These are phyloP conservation scores for Seiridium unicorne DNA, from an alignment of 2,329 filamentous ascomycete genomes.

Conservation along the genomic window DNA sequence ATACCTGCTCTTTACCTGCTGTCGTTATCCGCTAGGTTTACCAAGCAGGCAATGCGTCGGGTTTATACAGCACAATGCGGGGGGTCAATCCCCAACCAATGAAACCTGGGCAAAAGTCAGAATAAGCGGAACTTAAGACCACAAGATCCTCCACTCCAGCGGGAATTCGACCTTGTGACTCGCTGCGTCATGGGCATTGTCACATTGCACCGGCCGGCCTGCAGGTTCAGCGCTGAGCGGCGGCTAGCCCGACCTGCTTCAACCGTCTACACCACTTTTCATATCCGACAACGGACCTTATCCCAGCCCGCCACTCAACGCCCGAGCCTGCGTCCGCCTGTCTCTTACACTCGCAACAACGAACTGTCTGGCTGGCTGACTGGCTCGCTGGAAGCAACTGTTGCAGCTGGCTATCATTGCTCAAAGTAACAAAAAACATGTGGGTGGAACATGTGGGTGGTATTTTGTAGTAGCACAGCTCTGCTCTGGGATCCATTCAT, in stretches of 20 bases:
- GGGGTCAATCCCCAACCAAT: neutral
- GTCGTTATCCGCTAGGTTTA: no score
- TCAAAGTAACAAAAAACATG: neutral
- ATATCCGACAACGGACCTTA: slow-evolving; percentile 5
- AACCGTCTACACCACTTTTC: neutral
- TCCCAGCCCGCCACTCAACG: no score
- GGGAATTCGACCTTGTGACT: neutral
- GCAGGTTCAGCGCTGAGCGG: neutral
- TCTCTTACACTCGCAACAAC: no score
- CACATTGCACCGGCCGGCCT: neutral
- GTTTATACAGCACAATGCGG: neutral
- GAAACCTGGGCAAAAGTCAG: neutral
- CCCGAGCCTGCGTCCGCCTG: no score
- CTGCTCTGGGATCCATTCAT: no score
- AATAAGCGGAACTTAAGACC: neutral
- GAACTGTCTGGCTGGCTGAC: no score
- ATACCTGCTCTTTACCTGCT: no score
- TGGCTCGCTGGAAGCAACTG: no score
- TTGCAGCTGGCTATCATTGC: no score
- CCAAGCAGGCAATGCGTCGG: neutral
- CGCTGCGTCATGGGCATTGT: neutral
- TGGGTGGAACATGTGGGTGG: neutral
- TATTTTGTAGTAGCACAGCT: neutral
- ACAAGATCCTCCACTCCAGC: neutral
- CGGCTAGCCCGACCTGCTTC: neutral